A percentile compares a stretch with the other conserved stretches of the same genome.
Evolutionary conservation across 2,329 filamentous ascomycete species (phyloP).

Genomic region (Xylaria sp.): DNA sequence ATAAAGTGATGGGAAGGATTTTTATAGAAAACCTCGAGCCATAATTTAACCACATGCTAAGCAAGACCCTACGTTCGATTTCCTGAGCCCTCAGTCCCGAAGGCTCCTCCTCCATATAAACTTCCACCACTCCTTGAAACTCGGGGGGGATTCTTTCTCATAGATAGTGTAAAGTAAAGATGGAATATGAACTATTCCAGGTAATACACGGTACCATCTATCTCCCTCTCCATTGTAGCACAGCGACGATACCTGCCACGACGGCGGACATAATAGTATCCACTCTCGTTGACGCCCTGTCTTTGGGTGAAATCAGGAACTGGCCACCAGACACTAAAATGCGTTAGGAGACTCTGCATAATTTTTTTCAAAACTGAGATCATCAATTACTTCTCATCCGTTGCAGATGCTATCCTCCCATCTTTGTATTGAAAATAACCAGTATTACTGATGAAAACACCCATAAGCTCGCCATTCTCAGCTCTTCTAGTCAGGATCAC

Average conservation of each 20-base stretch:
- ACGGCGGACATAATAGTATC: conserved; percentile 6
- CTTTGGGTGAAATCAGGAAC: neutral
- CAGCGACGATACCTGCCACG: neutral
- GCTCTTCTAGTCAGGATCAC: neutral
- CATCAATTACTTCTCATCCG: neutral
- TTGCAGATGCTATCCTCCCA: neutral
- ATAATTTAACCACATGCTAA: no score
- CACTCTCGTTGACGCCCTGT: neutral
- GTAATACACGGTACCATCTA: neutral
- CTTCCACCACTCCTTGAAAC: no score
- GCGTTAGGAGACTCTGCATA: neutral
- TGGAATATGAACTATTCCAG: no score
- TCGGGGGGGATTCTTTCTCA: no score
- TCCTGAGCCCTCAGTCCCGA: no score
- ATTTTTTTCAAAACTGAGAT: neutral
- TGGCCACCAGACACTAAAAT: conserved; percentile 8
- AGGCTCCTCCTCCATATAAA: no score
- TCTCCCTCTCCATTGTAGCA: neutral
- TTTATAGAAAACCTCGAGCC: no score
- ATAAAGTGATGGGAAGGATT: no score
- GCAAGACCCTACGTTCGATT: no score
- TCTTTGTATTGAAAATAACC: neutral
- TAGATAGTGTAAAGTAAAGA: no score
- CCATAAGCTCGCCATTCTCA: neutral
- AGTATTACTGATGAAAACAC: neutral